A percentile compares a stretch with the other conserved stretches of the same genome.
phyloP scores from a whole-genome alignment of 2,329 filamentous ascomycete species.

The Colletotrichum sp. region DNA sequence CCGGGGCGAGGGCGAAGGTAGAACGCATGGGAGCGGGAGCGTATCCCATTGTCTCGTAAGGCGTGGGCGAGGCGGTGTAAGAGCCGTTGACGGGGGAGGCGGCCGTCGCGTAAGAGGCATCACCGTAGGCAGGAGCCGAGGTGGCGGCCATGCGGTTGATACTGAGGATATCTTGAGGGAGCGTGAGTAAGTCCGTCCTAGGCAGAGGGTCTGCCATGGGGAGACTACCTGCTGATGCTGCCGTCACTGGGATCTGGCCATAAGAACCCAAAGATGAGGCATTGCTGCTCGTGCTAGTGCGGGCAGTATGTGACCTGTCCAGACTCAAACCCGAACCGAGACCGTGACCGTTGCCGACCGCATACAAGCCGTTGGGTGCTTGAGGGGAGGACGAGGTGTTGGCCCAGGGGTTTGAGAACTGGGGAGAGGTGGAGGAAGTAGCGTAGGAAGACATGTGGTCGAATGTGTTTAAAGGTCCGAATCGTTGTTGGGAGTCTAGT shows the following conservation, averaged over 20 bases:
- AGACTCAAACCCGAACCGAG: slow-evolving; percentile 65
- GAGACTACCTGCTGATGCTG: slow-evolving; percentile 75
- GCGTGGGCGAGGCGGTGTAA: slow-evolving; percentile 71
- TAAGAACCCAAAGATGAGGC: slow-evolving; percentile 73
- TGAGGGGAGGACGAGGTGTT: slow-evolving; percentile 58
- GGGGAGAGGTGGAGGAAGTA: slow-evolving; percentile 60
- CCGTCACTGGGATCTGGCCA: slow-evolving; percentile 73
- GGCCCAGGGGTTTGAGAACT: slow-evolving; percentile 92
- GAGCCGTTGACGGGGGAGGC: slow-evolving; percentile 70
- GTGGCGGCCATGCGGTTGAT: slow-evolving; percentile 67
- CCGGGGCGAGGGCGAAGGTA: slow-evolving; percentile 61
- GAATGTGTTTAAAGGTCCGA: slow-evolving; percentile 75
- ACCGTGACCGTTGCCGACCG: slow-evolving; percentile 55
- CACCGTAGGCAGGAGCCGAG: slow-evolving; percentile 71
- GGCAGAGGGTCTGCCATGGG: slow-evolving; percentile 60
- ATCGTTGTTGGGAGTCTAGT: slow-evolving; percentile 85
- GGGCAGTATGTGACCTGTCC: slow-evolving; percentile 54
- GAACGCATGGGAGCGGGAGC: slow-evolving; percentile 68
- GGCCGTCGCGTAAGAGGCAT: slow-evolving; percentile 70
- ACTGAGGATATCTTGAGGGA: slow-evolving; percentile 76
- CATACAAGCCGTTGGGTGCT: slow-evolving; percentile 63
- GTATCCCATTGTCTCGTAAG: slow-evolving; percentile 81
- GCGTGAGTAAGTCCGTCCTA: slow-evolving; percentile 71
- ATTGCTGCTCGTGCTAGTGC: slow-evolving; percentile 63
- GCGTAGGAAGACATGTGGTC: slow-evolving; percentile 76